phyloP scores from a whole-genome alignment of 257 asterid species.

The Scutellaria barbata region DNA sequence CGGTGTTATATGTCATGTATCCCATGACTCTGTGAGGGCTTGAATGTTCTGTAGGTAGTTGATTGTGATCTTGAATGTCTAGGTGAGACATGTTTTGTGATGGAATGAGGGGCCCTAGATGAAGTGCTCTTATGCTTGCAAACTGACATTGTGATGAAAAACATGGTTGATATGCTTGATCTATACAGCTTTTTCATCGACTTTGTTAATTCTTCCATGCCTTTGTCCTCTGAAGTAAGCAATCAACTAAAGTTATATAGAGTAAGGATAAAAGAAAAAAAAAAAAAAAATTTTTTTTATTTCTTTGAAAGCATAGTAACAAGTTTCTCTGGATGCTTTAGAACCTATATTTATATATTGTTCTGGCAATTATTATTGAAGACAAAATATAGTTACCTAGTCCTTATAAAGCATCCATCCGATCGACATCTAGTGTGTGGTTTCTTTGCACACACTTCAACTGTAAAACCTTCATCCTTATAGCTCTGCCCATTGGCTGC shows the following conservation, averaged over 20 bases:
- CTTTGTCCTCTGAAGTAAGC: no score
- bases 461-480: not conserved
- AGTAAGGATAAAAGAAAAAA: no score
- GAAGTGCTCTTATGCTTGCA: not conserved
- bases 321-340: not conserved
- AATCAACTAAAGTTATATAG: no score
- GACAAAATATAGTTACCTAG: not conserved
- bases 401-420: not conserved
- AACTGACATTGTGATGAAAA: not conserved
- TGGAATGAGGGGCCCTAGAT: not conserved
- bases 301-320: not conserved
- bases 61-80: not conserved
- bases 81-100: not conserved
- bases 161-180: no score
- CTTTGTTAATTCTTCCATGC: no score
- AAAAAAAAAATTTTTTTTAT: no score
- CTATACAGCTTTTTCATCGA: no score
- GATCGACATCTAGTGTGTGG: not conserved
- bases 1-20: constrained; percentile 9
- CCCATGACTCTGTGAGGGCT: not conserved
- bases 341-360: not conserved
- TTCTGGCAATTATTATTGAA: not conserved
- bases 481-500: no score
- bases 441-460: not conserved
- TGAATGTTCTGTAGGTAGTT: not conserved